Base-by-base conservation (phyloP, 345 rosid genomes). In the Leavenworthia alabamica region DNA sequence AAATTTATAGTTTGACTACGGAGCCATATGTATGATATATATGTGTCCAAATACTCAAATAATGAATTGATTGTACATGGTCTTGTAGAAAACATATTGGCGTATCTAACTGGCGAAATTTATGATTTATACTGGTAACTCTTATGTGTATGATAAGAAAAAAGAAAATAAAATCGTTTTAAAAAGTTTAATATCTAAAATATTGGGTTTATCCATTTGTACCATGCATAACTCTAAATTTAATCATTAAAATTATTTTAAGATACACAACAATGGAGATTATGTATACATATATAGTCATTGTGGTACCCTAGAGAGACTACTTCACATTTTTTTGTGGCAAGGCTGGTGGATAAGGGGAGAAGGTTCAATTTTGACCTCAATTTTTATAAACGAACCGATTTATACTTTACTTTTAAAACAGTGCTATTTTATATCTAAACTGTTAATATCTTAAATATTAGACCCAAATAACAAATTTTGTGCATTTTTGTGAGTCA, bases 281-380 rank as follows among this genome's bases (percentile, higher is more conserved):
- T 95, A 92, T 92, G 96, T 92, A 92, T 37, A 41, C 71, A 7
- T 90, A 88, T 35, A 71, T 91, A 20, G 47, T 71, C 16, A 48
- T 46, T 56, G 92, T 87, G 5, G 74, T 91, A 83, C 62, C 93
- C 93, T 14, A 80, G 79, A 80, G 79, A 68, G 86, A 85, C 1
- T 90, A 90, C 66, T 28, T 90, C 48, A 6, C 86, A 4, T 88
- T 90, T 71, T 83, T 73, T 70, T 90, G 96, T 70, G 31, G 3
- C 36, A 66, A 72, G 49, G 19, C 35, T 0, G 85, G 68, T n/a
- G n/a, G n/a, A n/a, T n/a, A n/a, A n/a, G n/a, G n/a, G n/a, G n/a
- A n/a, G n/a, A n/a, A n/a, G n/a, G n/a, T n/a, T n/a, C n/a, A n/a
- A n/a, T n/a, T n/a, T n/a, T n/a, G n/a, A n/a, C n/a, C n/a, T n/a